These are phyloP conservation scores for Penicillium steckii DNA, from an alignment of 495 filamentous ascomycete species.

Conservation along the genomic window DNA sequence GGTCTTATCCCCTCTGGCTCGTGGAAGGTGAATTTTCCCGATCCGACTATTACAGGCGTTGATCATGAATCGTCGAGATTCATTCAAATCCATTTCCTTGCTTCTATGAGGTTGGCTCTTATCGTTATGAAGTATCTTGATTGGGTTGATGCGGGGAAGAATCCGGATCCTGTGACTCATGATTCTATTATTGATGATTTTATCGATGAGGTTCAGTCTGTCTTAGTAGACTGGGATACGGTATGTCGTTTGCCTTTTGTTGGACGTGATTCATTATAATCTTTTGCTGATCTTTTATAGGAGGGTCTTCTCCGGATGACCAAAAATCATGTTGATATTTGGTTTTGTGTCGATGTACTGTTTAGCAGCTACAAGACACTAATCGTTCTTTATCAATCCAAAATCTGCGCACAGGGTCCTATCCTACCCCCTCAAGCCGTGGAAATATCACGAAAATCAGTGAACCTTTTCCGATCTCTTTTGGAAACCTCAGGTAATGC, in stretches of 20 bases:
- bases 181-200: conserved; percentile 11
- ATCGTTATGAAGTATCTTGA: conserved; percentile 19
- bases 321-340: conserved; percentile 14
- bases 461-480: not conserved
- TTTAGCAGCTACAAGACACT: conserved; percentile 22
- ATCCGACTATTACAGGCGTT: conserved; percentile 16
- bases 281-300: not conserved
- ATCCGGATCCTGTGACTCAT: not conserved
- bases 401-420: conserved; percentile 6
- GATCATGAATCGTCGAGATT: conserved; percentile 14
- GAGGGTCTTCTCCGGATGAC: conserved; percentile 16
- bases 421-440: not conserved
- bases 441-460: not conserved
- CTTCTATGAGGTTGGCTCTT: conserved; percentile 21
- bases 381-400: conserved; percentile 18
- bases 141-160: not conserved
- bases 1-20: conserved; percentile 13
- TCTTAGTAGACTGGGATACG: conserved; percentile 17
- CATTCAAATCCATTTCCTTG: conserved; percentile 24
- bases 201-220: conserved; percentile 12
- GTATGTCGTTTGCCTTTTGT: conserved; percentile 2
- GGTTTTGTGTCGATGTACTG: conserved; percentile 20
- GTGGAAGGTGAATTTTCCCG: conserved; percentile 24
- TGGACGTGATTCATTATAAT: not conserved
- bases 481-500: not conserved